Base-by-base conservation (phyloP, 768 basidiomycete genomes). In the Auriscalpium vulgare region DNA sequence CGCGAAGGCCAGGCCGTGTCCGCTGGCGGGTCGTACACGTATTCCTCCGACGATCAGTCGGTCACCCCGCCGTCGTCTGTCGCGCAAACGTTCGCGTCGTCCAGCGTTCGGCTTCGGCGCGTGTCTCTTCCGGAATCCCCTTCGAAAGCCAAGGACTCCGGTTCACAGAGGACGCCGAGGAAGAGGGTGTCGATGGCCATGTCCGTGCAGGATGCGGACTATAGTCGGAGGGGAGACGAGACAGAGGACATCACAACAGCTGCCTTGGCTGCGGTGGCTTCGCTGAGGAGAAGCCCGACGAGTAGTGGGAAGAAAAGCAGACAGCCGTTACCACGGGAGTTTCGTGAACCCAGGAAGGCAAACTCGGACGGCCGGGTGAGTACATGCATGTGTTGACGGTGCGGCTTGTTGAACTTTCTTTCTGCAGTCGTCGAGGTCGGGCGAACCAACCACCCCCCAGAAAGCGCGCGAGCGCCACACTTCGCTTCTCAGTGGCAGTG, bases 181-280 rank as follows among this genome's bases (percentile, higher is more conserved):
- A 79, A 79, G 60, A 68, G 77, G 29, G 66, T 69, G 17, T 76
- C 78, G 2, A 65, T 73, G 51, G 62, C 71, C 19, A 61, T 69
- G 16, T 71, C 70, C 44, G 53, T 57, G 17, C 67, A 69, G 5
- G 60, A 63, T 17, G 56, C 56, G 37, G 51, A 49, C 14, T 19
- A 60, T 21, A 65, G 64, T 37, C 62, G 57, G 19, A 65, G 61
- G 17, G 56, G 65, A 17, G 62, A 65, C 16, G 64, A 66, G 17
- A 66, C 68, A 14, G 68, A 66, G 35, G 75, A 80, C 62, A 71
- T 85, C 36, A 76, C 78, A 2, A 74, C 76, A 29, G 77, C 82
- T 53, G 84, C 85, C 47, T 66, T 87, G 59, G 82, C 79, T 46
- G 80, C 84, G 37, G 79, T 84, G 44, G 79, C 82, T 5, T 78